Conservation (phyloP, 495 filamentous ascomycete species). For the Parathielavia appendiculata region DNA sequence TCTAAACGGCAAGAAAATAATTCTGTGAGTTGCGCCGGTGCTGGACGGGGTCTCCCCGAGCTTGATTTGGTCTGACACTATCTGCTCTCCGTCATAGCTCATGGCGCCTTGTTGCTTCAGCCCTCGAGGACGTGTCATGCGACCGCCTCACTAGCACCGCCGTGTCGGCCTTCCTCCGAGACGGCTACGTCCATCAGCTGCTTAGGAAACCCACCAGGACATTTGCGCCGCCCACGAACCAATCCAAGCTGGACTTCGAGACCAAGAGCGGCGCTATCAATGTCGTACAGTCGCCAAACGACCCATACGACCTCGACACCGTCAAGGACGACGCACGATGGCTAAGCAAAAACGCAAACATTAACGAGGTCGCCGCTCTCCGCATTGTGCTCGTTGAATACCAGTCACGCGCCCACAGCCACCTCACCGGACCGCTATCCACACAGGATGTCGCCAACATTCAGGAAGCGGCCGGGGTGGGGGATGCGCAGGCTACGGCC, state of each 20-base stretch:
- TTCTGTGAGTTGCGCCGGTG: slow-evolving; percentile 42
- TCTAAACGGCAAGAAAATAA: slow-evolving; percentile 39
- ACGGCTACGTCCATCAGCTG: slow-evolving; percentile 58
- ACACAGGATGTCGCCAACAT: slow-evolving; percentile 64
- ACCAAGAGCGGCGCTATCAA: slow-evolving; percentile 89
- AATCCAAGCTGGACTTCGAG: slow-evolving; percentile 69
- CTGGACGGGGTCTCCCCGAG: slow-evolving; percentile 39
- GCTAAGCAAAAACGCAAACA: slow-evolving; percentile 67
- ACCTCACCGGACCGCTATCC: slow-evolving; percentile 60
- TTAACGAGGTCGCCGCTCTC: slow-evolving; percentile 80
- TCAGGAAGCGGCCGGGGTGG: slow-evolving; percentile 58
- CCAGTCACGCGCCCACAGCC: slow-evolving; percentile 62
- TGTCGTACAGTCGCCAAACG: slow-evolving; percentile 62
- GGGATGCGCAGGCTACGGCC: slow-evolving; percentile 47
- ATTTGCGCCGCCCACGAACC: slow-evolving; percentile 53
- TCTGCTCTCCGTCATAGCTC: slow-evolving; percentile 53
- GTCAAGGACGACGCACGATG: slow-evolving; percentile 83
- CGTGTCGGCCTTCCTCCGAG: slow-evolving; percentile 60
- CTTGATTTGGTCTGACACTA: slow-evolving; percentile 38
- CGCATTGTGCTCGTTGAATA: slow-evolving; percentile 77
- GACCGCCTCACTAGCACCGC: slow-evolving; percentile 44
- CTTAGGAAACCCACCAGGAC: slow-evolving; percentile 59
- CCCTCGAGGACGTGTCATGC: slow-evolving; percentile 51
- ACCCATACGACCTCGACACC: slow-evolving; percentile 67
- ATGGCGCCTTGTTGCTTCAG: slow-evolving; percentile 68